Base-by-base conservation (phyloP, 176 grass and related monocot genomes). In the Paspalum notatum region DNA sequence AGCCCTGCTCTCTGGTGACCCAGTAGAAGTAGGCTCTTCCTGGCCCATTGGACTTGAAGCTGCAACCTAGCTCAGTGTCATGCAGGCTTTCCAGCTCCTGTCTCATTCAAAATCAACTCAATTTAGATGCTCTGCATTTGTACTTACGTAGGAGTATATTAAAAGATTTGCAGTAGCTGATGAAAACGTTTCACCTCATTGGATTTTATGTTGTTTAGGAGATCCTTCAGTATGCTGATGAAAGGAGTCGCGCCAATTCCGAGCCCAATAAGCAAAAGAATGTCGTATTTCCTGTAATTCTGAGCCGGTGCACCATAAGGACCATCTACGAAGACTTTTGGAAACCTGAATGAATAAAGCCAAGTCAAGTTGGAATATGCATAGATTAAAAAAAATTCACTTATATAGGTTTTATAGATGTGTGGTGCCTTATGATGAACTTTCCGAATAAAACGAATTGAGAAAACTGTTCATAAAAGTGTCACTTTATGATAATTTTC, bases 1-100 rank as follows among this genome's bases (percentile, higher is more conserved):
- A 99, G 37, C 97, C 97, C 82, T 99, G 93, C 77, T 99, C 93
- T 85, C 97, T 95, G 60, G 97, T 99, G 20, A 99, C 93, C 91
- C 91, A 99, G 83, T 99, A 99, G 83, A 99, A 99, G 66, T 99
- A 99, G 49, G 97, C 97, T 85, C 93, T 93, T 63, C 92, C 93
- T 60, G 97, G 97, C 12, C 79, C 87, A 82, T 90, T 87, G 56
- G 82, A 76, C 85, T 95, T 89, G 58, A 84, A 85, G 65, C 82
- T 85, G 64, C 67, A 83, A 60, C 75, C 79, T 73, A 92, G 80
- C 73, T 89, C 89, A 20, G 83, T 48, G 58, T 84, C 85, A 27
- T 85, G 72, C 40, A 81, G 85, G 57, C 68, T 90, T 73, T 92
- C 77, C 39, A 50, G 26, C 72, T 89, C 90, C 86, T 91, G 78